Evolutionary conservation across 495 filamentous ascomycete species (phyloP), one percentile per base, ranked within the genome.

Genomic region (Venustampulla echinocandica): DNA sequence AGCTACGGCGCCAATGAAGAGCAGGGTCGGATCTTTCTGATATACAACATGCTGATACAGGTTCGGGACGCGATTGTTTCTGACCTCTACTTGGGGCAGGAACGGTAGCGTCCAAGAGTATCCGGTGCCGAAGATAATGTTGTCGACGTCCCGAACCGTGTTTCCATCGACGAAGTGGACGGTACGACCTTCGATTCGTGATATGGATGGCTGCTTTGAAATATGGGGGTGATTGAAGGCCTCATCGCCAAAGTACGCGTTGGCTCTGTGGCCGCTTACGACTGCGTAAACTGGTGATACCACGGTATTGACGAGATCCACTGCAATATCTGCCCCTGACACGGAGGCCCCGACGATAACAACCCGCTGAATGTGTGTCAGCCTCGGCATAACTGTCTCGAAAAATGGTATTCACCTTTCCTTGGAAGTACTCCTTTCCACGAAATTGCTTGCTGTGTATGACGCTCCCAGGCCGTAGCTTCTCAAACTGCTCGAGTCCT

Each of bases 301-400:
- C 62, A 60, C 48, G 62, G 63, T 25, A 49, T 55, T 53, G 63
- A 61, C 46, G 57, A 46, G 18, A 25, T 21, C 33, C 4, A 36
- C 10, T 7, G 81, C 79, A 45, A 93, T 84, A 55, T 95, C 88
- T 18, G 84, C 59, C 3, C 84, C 88, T 0, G 86, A 90, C 1
- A 84, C 80, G 2, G 80, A 77, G 44, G 81, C 86, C 18, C 88
- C 88, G 0, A 95, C 80, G 0, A 93, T 69, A 15, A 93, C 62
- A 20, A 50, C 42, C 20, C 37, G 17, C 20, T 52, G 33, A 35
- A 35, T n/a, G n/a, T 35, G 33, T 35, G 33, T 35, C 33, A 35
- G 62, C 64, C 64, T 10, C 62, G 61, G 24, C 60, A 65, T 1
- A 57, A 53, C 15, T 58, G 61, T 18, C 62, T 59, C 5, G 63